Percentiles rank a stretch among this genome's conserved stretches.
Evolutionary conservation across 441 rosid genomes (phyloP).

Genomic region (Erodium chrysanthum): DNA sequence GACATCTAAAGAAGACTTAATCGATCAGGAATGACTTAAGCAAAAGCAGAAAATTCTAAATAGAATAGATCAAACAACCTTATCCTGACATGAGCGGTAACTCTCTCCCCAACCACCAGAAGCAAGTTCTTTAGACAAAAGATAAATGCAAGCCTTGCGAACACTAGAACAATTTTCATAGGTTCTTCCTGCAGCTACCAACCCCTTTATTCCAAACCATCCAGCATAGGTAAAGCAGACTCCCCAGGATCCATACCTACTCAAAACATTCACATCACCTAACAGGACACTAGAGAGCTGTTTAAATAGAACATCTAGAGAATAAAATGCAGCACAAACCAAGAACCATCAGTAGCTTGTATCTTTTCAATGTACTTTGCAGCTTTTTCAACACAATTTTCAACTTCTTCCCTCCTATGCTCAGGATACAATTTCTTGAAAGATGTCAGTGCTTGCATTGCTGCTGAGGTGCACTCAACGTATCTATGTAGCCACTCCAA

Average conservation of each 20-base stretch:
- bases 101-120: conserved; percentile 24
- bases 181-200: conserved; percentile 18
- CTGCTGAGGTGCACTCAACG: conserved; percentile 23
- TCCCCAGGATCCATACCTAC: conserved; percentile 12
- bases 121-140: conserved; percentile 17
- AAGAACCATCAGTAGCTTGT: conserved; percentile 22
- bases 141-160: conserved; percentile 19
- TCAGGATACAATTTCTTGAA: conserved; percentile 22
- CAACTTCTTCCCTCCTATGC: conserved; percentile 21
- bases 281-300: background rate
- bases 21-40: background rate
- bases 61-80: background rate
- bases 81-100: conserved; percentile 17
- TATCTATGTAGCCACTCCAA: conserved; percentile 15
- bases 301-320: background rate
- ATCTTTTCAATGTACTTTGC: conserved; percentile 18
- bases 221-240: conserved; percentile 11
- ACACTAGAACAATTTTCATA: conserved; percentile 10
- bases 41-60: background rate
- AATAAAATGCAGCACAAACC: conserved; percentile 12
- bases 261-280: background rate
- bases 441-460: conserved; percentile 22
- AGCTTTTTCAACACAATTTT: conserved; percentile 18
- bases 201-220: conserved; percentile 21
- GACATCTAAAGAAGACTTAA: background rate